A percentile compares a stretch with the other conserved stretches of the same genome.
phyloP scores from a whole-genome alignment of 1,139 yeast species.

The Taphrina deformans region DNA sequence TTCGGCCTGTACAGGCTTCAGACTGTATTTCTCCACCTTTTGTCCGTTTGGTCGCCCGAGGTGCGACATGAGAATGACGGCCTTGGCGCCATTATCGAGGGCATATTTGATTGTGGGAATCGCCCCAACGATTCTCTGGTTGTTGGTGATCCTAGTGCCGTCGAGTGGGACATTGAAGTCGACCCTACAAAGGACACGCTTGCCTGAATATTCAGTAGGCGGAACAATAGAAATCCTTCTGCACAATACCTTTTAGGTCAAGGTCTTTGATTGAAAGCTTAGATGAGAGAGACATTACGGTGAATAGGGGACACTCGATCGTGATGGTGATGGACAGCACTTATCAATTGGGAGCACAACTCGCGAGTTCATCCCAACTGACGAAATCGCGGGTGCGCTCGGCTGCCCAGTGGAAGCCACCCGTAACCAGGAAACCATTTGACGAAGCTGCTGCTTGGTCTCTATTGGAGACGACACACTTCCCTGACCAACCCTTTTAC shows the following conservation, averaged over 20 bases:
- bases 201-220: conserved; percentile 45
- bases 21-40: conserved; percentile 74
- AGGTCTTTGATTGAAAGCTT: conserved; percentile 90
- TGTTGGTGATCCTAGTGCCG: conserved; percentile 93
- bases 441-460: too few species aligned
- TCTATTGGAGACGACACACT: too few species aligned
- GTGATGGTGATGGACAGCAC: too few species aligned
- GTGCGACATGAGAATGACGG: conserved; percentile 87
- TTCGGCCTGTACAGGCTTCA: conserved; percentile 88
- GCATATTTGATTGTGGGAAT: conserved; percentile 94
- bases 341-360: not conserved
- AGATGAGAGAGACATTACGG: conserved; percentile 81
- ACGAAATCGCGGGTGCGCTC: not conserved
- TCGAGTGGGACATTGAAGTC: conserved; percentile 96
- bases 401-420: too few species aligned
- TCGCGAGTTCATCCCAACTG: not conserved
- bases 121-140: conserved; percentile 98
- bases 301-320: too few species aligned
- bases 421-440: too few species aligned
- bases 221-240: too few species aligned
- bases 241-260: conserved; percentile 56
- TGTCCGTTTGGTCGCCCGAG: conserved; percentile 98
- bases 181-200: conserved; percentile 85
- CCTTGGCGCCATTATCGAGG: conserved; percentile 78
- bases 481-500: too few species aligned